A percentile compares a stretch with the other conserved stretches of the same genome.
phyloP scores from a whole-genome alignment of 257 asterid genomes.

The Forsythia viridissima region DNA sequence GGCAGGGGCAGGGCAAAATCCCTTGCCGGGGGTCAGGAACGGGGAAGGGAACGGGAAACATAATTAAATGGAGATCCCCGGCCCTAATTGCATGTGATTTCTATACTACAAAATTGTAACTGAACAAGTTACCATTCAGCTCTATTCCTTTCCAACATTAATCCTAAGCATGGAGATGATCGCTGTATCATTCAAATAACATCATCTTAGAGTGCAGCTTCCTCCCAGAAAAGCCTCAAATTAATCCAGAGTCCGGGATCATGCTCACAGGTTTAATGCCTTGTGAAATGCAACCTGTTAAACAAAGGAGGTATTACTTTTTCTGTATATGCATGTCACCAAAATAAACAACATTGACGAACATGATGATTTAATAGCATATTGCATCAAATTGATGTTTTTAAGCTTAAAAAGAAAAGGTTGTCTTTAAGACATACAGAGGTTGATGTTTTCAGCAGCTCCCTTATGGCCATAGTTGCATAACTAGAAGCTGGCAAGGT shows the following conservation, averaged over 20 bases:
- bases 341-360: slow-evolving; percentile 1
- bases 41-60: not conserved
- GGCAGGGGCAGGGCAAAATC: not conserved
- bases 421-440: slow-evolving; percentile 56
- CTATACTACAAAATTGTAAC: not conserved
- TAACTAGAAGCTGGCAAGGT: slow-evolving; percentile 91
- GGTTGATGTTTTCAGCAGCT: slow-evolving; percentile 89
- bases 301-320: slow-evolving; percentile 12
- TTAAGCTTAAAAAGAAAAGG: not conserved
- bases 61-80: not conserved
- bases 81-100: not conserved
- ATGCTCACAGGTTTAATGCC: slow-evolving; percentile 44
- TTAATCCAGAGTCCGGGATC: not conserved
- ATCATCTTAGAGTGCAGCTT: slow-evolving; percentile 7
- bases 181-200: slow-evolving; percentile 26
- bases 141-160: not conserved
- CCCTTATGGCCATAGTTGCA: slow-evolving; percentile 99
- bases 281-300: slow-evolving; percentile 89
- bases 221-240: slow-evolving; percentile 15
- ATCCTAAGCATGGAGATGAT: slow-evolving; percentile 17
- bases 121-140: not conserved
- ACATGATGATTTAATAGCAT: not conserved
- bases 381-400: not conserved
- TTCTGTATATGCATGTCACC: not conserved
- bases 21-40: too few relatives aligned